Evolutionary conservation across 1,284 basidiomycete species (phyloP).

Genomic region (Moniliella sp.): DNA sequence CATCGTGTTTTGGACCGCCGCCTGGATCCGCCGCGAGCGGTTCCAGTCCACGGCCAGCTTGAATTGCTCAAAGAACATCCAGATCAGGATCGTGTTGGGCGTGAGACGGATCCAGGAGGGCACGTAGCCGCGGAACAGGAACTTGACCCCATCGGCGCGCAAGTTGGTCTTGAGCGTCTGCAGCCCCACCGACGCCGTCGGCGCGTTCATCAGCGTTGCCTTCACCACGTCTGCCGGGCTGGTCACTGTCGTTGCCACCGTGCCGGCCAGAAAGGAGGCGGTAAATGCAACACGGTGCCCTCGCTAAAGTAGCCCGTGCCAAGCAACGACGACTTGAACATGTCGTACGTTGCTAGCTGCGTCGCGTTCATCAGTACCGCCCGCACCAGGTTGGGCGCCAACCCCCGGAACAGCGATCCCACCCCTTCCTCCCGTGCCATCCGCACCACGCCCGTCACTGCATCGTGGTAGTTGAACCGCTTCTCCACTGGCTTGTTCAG

Average conservation of each 20-base stretch:
- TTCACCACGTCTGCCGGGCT: conserved; percentile 36
- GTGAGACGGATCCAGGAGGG: conserved; percentile 37
- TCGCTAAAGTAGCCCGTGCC: conserved; percentile 33
- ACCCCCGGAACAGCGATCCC: conserved; percentile 36
- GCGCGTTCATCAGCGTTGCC: conserved; percentile 37
- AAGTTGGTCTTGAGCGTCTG: conserved; percentile 14
- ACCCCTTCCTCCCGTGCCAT: conserved; percentile 38
- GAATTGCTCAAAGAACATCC: conserved; percentile 1
- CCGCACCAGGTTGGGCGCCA: conserved; percentile 38
- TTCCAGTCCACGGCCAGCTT: background rate
- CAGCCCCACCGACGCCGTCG: conserved; percentile 7
- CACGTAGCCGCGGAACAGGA: conserved; percentile 42
- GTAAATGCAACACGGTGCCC: conserved; percentile 38
- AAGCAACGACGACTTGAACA: conserved; percentile 39
- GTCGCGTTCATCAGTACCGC: conserved; percentile 39
- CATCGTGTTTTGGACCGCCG: too few species aligned
- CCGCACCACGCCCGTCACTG: conserved; percentile 36
- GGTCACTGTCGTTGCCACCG: conserved; percentile 38
- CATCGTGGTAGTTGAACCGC: conserved; percentile 34
- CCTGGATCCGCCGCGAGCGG: background rate
- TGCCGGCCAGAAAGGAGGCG: conserved; percentile 38
- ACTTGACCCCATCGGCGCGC: conserved; percentile 35
- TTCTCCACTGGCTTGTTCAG: conserved; percentile 21
- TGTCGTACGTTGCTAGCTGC: conserved; percentile 37
- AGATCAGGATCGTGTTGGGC: conserved; percentile 11